Base-by-base conservation (phyloP, 2,329 filamentous ascomycete species). In the Coleophoma eucalyptorum region DNA sequence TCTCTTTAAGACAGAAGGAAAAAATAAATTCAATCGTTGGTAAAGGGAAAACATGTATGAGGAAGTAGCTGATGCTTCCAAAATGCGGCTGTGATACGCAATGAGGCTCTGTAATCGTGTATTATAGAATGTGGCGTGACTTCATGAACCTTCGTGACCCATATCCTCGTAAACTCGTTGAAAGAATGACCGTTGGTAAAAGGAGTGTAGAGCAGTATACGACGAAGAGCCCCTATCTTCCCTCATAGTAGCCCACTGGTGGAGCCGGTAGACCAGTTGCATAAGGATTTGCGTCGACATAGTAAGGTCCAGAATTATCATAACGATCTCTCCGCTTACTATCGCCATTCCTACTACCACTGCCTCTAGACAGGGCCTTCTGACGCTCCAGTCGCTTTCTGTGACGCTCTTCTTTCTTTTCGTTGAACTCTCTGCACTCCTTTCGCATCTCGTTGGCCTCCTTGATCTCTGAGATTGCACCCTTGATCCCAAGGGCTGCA, bases 401-500 rank as follows among this genome's bases (percentile, higher is more conserved):
- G 53, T 71, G 69, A 55, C 68, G 60, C 48, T 73, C 63, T 62
- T 73, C 68, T 48, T 72, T 67, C 59, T 78, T 72, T 45, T 72
- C 63, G 57, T 79, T 74, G 51, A 85, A 76, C 55, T 83, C 75
- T 48, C 74, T 70, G 49, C 74, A 75, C 61, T 77, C 74, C 57
- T 78, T 76, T 53, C 79, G 74, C 65, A 84, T 76, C 66, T 84
- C 77, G 52, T 81, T 79, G 68, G 83, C 81, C 63, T 86, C 80
- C 67, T 86, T 83, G 81, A 84, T 87, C 65, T 86, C 83, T 5
- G 73, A 75, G 31, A 62, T 54, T 76, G 84, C 83, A 46, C 79
- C 78, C 66, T 86, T 86, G 70, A 87, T 82, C 66, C 84, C 83
- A 49, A 87, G 71, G 20, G 81, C 83, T 31, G 84, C 83, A 58